phyloP scores from a whole-genome alignment of 2,329 filamentous ascomycete species.

The Albifimbria verrucaria region DNA sequence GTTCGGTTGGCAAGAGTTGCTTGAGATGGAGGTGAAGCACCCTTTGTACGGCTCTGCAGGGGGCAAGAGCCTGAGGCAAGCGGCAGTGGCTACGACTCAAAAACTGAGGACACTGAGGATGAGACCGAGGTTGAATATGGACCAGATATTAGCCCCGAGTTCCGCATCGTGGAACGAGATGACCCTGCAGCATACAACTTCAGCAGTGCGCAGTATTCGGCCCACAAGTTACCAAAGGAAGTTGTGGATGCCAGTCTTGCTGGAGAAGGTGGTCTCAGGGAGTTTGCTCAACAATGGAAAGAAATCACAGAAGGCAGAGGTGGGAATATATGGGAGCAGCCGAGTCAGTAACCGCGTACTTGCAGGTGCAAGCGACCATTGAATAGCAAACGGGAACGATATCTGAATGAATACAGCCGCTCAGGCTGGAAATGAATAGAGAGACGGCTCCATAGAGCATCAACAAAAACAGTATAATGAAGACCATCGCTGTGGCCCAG shows the following conservation, averaged over 20 bases:
- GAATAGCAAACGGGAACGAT: too few species aligned
- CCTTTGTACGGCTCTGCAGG: constrained; percentile 49
- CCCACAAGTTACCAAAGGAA: constrained; percentile 91
- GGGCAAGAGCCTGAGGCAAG: constrained; percentile 26
- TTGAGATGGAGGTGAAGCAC: constrained; percentile 63
- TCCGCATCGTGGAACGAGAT: constrained; percentile 77
- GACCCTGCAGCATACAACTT: constrained; percentile 90
- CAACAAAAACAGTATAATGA: too few species aligned
- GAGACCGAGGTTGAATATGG: constrained; percentile 44
- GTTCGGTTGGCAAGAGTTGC: constrained; percentile 85
- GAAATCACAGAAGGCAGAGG: constrained; percentile 46
- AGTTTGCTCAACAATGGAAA: constrained; percentile 76
- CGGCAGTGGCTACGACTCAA: constrained; percentile 35
- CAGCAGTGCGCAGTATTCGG: constrained; percentile 81
- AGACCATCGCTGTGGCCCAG: too few species aligned
- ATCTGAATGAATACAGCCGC: background rate
- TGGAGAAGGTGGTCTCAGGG: constrained; percentile 73
- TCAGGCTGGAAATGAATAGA: background rate
- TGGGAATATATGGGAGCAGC: constrained; percentile 36
- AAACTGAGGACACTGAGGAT: constrained; percentile 35
- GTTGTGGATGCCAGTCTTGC: constrained; percentile 71
- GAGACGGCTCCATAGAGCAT: too few species aligned
- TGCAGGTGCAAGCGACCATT: too few species aligned
- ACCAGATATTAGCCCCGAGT: constrained; percentile 66
- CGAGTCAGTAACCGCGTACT: constrained; percentile 9